These are phyloP conservation scores for Termitomyces sp. DNA, from an alignment of 768 basidiomycete species.

Conservation along the genomic window DNA sequence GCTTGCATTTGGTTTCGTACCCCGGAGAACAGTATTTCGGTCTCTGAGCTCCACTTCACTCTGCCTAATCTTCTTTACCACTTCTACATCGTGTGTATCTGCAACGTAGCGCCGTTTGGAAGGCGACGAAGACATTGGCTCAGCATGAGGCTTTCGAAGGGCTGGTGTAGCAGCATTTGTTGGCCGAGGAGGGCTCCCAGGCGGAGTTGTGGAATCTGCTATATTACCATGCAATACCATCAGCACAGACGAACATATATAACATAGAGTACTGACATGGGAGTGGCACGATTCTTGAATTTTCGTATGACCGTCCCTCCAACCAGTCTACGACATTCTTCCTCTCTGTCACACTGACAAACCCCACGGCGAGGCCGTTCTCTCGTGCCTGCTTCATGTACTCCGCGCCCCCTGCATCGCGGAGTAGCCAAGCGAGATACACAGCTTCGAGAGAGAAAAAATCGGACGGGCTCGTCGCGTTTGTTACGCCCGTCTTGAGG, in stretches of 20 bases:
- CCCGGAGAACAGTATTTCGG: conserved; percentile 78
- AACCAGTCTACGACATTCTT: conserved; percentile 86
- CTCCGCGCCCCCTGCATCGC: conserved; percentile 72
- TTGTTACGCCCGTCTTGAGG: conserved; percentile 53
- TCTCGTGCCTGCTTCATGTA: conserved; percentile 87
- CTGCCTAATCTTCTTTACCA: conserved; percentile 80
- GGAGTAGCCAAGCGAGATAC: conserved; percentile 78
- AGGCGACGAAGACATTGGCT: conserved; percentile 40
- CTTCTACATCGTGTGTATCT: conserved; percentile 73
- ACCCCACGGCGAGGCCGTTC: conserved; percentile 63
- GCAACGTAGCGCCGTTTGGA: conserved; percentile 77
- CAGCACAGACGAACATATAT: neutral
- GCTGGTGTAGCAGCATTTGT: conserved; percentile 21
- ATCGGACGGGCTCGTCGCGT: conserved; percentile 46
- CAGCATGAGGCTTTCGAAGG: conserved; percentile 23
- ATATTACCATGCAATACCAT: neutral
- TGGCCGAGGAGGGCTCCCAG: conserved; percentile 41
- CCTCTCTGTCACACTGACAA: conserved; percentile 86
- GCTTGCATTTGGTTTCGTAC: conserved; percentile 79
- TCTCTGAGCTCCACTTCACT: conserved; percentile 81
- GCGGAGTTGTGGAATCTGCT: conserved; percentile 47
- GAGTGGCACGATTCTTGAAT: conserved; percentile 49
- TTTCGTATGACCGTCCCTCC: conserved; percentile 49
- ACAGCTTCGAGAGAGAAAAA: conserved; percentile 81
- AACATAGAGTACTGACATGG: conserved; percentile 29